phyloP scores from a whole-genome alignment of 495 filamentous ascomycete species.

The Hypomontagnella submonticulosa region DNA sequence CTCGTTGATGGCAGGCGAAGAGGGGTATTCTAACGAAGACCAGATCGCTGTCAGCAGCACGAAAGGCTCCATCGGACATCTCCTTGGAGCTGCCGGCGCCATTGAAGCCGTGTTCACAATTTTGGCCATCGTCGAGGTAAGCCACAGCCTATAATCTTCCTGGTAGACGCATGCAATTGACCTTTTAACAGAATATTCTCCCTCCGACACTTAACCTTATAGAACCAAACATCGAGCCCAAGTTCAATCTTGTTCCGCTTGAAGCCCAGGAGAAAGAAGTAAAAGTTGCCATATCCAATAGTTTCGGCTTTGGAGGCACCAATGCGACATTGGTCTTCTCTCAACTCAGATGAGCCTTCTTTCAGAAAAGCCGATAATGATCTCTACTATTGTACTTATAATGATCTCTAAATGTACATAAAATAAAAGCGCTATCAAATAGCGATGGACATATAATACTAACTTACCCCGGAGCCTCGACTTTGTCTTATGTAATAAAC shows the following conservation, averaged over 20 bases:
- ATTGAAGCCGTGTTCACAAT: slow-evolving; percentile 88
- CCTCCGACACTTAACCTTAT: slow-evolving; percentile 90
- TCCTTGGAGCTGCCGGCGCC: slow-evolving; percentile 90
- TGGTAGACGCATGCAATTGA: slow-evolving; percentile 31
- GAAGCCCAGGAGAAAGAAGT: slow-evolving; percentile 75
- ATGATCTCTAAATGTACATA: no score
- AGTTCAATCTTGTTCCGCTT: slow-evolving; percentile 88
- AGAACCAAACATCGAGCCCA: slow-evolving; percentile 72
- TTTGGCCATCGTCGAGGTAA: slow-evolving; percentile 78
- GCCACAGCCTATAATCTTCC: slow-evolving; percentile 45
- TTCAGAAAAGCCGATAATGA: background rate
- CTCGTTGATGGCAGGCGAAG: slow-evolving; percentile 75
- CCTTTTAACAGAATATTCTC: slow-evolving; percentile 69
- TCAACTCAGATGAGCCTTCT: slow-evolving; percentile 9
- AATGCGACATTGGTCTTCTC: slow-evolving; percentile 91
- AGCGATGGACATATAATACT: no score
- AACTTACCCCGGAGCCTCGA: no score
- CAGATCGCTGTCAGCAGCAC: slow-evolving; percentile 90
- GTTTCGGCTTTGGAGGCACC: slow-evolving; percentile 97
- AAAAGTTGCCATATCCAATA: slow-evolving; percentile 86
- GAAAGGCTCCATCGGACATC: slow-evolving; percentile 92
- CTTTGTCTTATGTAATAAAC: no score
- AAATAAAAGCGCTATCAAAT: no score
- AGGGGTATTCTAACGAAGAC: slow-evolving; percentile 68
- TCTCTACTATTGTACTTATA: background rate